Percentiles rank a stretch among this genome's conserved stretches.
These are phyloP conservation scores for Mrakiaceae sp. DNA, from an alignment of 1,284 basidiomycete genomes.

Conservation along the genomic window DNA sequence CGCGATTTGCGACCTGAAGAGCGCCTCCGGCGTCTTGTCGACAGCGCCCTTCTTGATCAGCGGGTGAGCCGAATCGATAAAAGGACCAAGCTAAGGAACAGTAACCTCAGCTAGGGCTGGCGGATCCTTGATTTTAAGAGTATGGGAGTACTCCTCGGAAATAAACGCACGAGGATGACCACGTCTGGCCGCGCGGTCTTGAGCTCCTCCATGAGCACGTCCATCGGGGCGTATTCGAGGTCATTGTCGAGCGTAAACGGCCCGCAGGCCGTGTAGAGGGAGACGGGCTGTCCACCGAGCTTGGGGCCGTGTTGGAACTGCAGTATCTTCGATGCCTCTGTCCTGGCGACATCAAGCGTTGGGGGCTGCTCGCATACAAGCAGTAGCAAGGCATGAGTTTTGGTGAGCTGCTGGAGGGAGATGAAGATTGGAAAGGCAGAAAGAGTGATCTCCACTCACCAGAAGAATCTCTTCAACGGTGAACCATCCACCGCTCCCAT, in stretches of 20 bases:
- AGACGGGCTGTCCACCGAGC: slow-evolving; percentile 42
- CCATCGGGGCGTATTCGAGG: slow-evolving; percentile 61
- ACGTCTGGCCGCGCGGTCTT: slow-evolving; percentile 58
- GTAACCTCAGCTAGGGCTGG: neutral
- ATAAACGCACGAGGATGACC: slow-evolving; percentile 55
- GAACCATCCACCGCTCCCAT: slow-evolving; percentile 81
- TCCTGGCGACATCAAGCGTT: slow-evolving; percentile 31
- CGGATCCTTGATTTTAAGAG: neutral
- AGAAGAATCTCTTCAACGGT: slow-evolving; percentile 69
- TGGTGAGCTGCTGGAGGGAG: slow-evolving; percentile 31
- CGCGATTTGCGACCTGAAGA: slow-evolving; percentile 61
- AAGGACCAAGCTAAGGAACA: slow-evolving; percentile 65
- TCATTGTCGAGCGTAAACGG: slow-evolving; percentile 71
- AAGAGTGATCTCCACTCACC: slow-evolving; percentile 35
- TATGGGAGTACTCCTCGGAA: neutral
- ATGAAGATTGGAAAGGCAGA: slow-evolving; percentile 39
- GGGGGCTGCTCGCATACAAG: slow-evolving; percentile 29
- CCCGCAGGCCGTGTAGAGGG: slow-evolving; percentile 60
- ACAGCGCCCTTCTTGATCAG: slow-evolving; percentile 59
- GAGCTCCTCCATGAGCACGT: slow-evolving; percentile 47
- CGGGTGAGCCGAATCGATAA: slow-evolving; percentile 66
- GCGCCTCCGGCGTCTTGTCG: slow-evolving; percentile 49
- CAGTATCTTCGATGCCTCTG: slow-evolving; percentile 27
- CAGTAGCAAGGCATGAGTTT: slow-evolving; percentile 21
- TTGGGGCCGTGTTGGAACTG: slow-evolving; percentile 30